Evolutionary conservation across 306 rosid species (phyloP), one percentile per base, ranked within the genome.

Genomic region (Medicago lupulina): DNA sequence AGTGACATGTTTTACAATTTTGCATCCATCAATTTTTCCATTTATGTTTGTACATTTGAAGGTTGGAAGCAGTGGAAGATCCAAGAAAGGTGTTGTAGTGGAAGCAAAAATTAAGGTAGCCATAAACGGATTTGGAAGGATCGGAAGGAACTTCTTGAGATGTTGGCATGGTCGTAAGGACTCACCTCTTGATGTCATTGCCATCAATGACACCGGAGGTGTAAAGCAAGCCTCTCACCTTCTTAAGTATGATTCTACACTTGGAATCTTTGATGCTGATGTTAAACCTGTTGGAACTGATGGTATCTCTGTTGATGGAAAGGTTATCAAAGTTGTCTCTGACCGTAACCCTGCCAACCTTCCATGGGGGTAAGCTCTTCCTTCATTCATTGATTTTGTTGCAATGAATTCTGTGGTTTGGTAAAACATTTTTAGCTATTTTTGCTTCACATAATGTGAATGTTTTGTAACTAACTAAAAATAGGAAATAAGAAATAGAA

Each of bases 151-250:
- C 85, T 94, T 94, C 86, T 83, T 94, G 90, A 83, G 98, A 82
- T 94, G 98, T 82, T 94, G 97, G 98, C 98, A 94, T 60, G 98
- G 98, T 0, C 90, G 98, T 11, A 94, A 90, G 74, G 98, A 94
- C 46, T 92, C 97, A 1, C 98, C 97, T n/a, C 86, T 95, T 9
- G 99, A 95, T 36, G 91, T 95, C 65, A 79, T 95, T 73, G 97
- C 93, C 79, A 92, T 95, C 89, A 95, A 95, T 53, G 97, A 95
- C 87, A 87, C 97, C 0, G 99, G 99, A 15, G 99, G 99, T 28
- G 85, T 95, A 11, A 95, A 92, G 87, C 97, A 95, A 80, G 99
- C 99, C 34, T 95, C 99, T 73, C 99, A 95, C 89, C 97, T 95
- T 77, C 97, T 95, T 84, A 95, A 95, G 82, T 95, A 95, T 51